These are phyloP conservation scores for Pestalotiopsis sp. DNA, from an alignment of 2,329 filamentous ascomycete genomes.

Conservation along the genomic window DNA sequence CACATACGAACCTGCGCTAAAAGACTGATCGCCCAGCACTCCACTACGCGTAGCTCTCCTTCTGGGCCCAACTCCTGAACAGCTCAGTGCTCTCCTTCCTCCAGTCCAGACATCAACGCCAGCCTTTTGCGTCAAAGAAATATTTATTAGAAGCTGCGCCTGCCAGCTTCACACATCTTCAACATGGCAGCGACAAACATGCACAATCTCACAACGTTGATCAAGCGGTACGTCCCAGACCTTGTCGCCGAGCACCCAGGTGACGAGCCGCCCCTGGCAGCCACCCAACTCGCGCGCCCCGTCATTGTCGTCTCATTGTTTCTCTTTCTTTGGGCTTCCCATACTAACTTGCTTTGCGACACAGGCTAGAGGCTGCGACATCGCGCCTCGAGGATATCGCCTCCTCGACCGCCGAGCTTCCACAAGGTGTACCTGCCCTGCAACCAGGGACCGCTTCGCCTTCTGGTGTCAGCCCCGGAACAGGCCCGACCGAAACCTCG, in stretches of 20 bases:
- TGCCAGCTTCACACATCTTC: slow-evolving; percentile 10
- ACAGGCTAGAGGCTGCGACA: slow-evolving; percentile 94
- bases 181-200: slow-evolving; percentile 80
- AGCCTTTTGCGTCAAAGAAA: not conserved
- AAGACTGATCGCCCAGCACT: not conserved
- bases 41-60: not conserved
- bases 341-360: slow-evolving; percentile 44
- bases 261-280: not conserved
- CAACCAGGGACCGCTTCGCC: slow-evolving; percentile 41
- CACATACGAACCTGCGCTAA: not conserved
- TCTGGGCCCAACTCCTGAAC: slow-evolving; percentile 1
- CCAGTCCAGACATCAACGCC: not conserved
- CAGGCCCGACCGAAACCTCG: slow-evolving; percentile 41
- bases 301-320: slow-evolving; percentile 21
- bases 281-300: slow-evolving; percentile 14
- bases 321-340: slow-evolving; percentile 17
- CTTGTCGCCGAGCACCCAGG: not conserved
- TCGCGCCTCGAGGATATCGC: slow-evolving; percentile 96
- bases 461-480: slow-evolving; percentile 39
- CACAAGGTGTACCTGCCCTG: slow-evolving; percentile 51
- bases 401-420: slow-evolving; percentile 67
- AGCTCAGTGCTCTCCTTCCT: not conserved
- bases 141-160: slow-evolving; percentile 12
- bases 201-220: slow-evolving; percentile 95
- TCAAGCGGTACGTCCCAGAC: slow-evolving; percentile 78